A percentile compares a stretch with the other conserved stretches of the same genome.
These are phyloP conservation scores for Macrophomina tecta DNA, from an alignment of 2,329 filamentous ascomycete genomes.

Conservation along the genomic window DNA sequence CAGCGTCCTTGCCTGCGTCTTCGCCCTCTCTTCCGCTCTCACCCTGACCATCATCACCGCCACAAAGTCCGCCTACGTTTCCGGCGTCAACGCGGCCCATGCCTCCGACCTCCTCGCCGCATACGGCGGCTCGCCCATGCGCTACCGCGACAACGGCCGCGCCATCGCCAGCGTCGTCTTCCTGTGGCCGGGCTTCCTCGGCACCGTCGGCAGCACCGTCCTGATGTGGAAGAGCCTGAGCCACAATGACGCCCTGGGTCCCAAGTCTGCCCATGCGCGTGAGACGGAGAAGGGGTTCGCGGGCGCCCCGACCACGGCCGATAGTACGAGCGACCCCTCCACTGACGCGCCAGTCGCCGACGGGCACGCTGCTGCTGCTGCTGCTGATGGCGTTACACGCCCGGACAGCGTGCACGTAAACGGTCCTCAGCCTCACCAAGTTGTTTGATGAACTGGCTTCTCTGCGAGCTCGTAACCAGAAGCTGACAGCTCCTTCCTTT, in stretches of 20 bases:
- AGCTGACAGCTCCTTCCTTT: not conserved
- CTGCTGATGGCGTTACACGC: not conserved
- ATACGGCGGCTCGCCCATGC: constrained; percentile 47
- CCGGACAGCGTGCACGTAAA: not conserved
- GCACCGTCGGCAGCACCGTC: constrained; percentile 47
- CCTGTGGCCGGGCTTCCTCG: constrained; percentile 59
- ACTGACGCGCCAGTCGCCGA: not conserved
- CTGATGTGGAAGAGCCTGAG: constrained; percentile 47
- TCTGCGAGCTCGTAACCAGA: too few relatives aligned
- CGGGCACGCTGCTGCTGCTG: not conserved
- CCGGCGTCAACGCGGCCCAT: constrained; percentile 45
- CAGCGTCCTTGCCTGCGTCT: constrained; percentile 55
- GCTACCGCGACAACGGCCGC: constrained; percentile 57
- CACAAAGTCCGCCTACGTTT: constrained; percentile 49
- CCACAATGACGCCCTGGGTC: constrained; percentile 47
- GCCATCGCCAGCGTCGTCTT: constrained; percentile 60
- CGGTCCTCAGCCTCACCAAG: not conserved
- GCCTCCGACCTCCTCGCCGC: constrained; percentile 37
- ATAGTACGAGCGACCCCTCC: too few relatives aligned
- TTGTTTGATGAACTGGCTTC: not conserved
- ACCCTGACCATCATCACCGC: constrained; percentile 60
- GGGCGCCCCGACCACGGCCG: not conserved
- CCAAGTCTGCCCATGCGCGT: constrained; percentile 47
- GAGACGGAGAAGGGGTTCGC: constrained; percentile 27
- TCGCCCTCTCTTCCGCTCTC: constrained; percentile 56